phyloP scores from a whole-genome alignment of 306 rosid genomes.

The Ziziphus jujuba region DNA sequence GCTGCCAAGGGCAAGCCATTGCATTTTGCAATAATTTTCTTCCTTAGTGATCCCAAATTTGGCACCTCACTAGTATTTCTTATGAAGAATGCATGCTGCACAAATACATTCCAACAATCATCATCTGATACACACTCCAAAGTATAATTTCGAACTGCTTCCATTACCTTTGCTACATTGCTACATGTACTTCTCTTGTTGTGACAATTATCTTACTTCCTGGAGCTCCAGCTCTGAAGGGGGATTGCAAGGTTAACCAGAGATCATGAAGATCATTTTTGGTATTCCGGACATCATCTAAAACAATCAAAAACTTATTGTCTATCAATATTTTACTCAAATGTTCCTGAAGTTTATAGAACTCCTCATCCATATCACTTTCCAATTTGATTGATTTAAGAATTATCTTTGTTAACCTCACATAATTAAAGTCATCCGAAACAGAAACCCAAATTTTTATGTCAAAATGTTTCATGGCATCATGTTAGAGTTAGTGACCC shows the following conservation, averaged over 20 bases:
- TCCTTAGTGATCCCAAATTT: background rate
- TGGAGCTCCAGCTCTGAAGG: slow-evolving; percentile 4
- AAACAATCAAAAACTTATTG: too few species aligned
- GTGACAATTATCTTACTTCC: slow-evolving; percentile 32
- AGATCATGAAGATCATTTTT: background rate
- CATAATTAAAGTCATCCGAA: too few species aligned
- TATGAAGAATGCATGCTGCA: slow-evolving; percentile 11
- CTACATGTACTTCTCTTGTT: slow-evolving; percentile 5
- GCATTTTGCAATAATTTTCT: slow-evolving; percentile 16
- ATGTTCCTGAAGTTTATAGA: too few species aligned
- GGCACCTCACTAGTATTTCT: background rate
- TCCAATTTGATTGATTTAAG: too few species aligned
- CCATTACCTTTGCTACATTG: slow-evolving; percentile 9
- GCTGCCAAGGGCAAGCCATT: slow-evolving; percentile 36
- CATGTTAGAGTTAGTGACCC: too few species aligned
- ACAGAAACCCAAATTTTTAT: background rate
- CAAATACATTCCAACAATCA: slow-evolving; percentile 14
- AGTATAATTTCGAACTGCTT: background rate
- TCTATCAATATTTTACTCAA: too few species aligned
- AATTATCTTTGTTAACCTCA: too few species aligned
- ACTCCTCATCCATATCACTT: too few species aligned
- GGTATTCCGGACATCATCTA: slow-evolving; percentile 25
- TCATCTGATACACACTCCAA: background rate
- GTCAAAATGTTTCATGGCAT: background rate
- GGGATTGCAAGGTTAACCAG: background rate